Percentiles rank a stretch among this genome's conserved stretches.
Conservation (phyloP, 2,329 filamentous ascomycete species). For the Trichoderma sp. region DNA sequence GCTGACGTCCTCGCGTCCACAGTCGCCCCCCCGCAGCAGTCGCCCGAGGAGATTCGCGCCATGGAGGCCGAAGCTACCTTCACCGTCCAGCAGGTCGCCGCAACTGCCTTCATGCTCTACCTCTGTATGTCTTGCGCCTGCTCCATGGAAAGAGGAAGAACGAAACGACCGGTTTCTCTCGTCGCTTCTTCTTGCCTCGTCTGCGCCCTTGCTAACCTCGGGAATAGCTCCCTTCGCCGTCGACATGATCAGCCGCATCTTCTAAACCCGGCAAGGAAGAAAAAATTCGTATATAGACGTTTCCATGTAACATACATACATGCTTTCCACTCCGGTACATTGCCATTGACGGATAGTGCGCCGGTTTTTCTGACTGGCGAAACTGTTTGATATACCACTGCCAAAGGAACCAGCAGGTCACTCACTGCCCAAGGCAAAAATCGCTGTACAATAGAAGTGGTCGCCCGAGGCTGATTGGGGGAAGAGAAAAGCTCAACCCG, state of each 20-base stretch:
- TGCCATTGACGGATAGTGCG: neutral
- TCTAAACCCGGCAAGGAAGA: conserved; percentile 30
- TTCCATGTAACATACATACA: neutral
- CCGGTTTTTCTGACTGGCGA: neutral
- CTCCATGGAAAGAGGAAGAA: neutral
- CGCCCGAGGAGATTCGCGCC: conserved; percentile 65
- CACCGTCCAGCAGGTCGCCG: conserved; percentile 65
- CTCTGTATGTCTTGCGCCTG: conserved; percentile 58
- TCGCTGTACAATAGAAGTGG: conserved; percentile 21
- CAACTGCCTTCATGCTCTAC: conserved; percentile 67
- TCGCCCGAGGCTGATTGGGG: neutral
- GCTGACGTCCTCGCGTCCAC: conserved; percentile 31
- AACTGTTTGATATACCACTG: neutral
- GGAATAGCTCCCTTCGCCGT: conserved; percentile 55
- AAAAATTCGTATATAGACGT: neutral
- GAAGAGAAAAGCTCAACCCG: neutral
- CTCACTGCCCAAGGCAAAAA: neutral
- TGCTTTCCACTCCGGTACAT: neutral
- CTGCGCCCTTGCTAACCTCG: neutral
- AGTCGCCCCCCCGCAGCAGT: conserved; percentile 68
- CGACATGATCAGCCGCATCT: conserved; percentile 48
- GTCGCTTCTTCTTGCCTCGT: neutral
- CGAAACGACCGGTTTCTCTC: neutral
- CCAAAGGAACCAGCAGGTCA: neutral
- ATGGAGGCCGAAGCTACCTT: conserved; percentile 66